These are phyloP conservation scores for Hypoxylon rubiginosum DNA, from an alignment of 2,329 filamentous ascomycete genomes.

Conservation along the genomic window DNA sequence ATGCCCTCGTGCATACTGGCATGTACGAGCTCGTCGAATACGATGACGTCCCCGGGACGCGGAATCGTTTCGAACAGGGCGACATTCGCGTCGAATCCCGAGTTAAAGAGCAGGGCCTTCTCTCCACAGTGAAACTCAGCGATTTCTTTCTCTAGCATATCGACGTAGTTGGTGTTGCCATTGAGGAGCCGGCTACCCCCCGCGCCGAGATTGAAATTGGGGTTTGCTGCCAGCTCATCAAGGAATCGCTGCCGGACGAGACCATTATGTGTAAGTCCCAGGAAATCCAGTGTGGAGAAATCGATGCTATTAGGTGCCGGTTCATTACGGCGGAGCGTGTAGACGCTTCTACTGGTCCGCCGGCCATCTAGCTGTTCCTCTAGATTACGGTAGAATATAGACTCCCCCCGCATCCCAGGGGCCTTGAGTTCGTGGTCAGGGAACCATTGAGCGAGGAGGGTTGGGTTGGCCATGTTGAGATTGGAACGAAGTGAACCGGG, in stretches of 20 bases:
- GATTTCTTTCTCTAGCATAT: constrained; percentile 68
- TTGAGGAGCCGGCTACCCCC: constrained; percentile 74
- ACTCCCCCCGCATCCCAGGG: constrained; percentile 29
- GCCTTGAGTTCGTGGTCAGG: constrained; percentile 3
- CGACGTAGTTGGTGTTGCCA: constrained; percentile 72
- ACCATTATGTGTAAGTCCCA: constrained; percentile 66
- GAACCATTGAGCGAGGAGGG: no score
- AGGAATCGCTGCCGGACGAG: constrained; percentile 62
- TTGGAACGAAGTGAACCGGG: no score
- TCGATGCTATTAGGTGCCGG: constrained; percentile 55
- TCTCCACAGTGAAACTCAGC: constrained; percentile 71
- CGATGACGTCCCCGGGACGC: constrained; percentile 65
- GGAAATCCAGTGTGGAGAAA: constrained; percentile 76
- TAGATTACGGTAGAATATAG: constrained; percentile 50
- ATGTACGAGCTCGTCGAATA: constrained; percentile 76
- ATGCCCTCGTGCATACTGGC: constrained; percentile 77
- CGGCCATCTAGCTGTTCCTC: constrained; percentile 51
- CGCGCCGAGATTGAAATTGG: constrained; percentile 60
- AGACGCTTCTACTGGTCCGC: constrained; percentile 34
- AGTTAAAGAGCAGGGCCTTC: constrained; percentile 71
- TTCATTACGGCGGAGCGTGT: neutral
- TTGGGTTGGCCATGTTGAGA: no score
- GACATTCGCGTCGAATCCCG: constrained; percentile 67
- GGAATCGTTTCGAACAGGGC: constrained; percentile 65
- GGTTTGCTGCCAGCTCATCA: constrained; percentile 54